Evolutionary conservation across 2,329 filamentous ascomycete species (phyloP).

Genomic region (Neocatenulostroma microsporum): DNA sequence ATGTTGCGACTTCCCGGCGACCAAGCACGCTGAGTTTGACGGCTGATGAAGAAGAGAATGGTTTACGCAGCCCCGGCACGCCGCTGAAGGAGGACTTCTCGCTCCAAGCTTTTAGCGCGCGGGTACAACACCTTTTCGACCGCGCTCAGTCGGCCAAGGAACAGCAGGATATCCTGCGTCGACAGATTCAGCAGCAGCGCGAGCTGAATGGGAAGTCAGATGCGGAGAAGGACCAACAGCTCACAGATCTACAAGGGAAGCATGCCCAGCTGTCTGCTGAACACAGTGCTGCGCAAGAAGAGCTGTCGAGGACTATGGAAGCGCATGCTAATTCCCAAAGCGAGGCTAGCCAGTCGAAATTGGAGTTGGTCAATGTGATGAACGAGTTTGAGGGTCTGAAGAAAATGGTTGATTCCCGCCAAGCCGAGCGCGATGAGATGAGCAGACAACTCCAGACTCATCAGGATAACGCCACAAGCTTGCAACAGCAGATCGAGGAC

Average conservation of each 20-base stretch:
- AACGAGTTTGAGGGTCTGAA: conserved; percentile 28
- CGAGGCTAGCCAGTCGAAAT: conserved; percentile 23
- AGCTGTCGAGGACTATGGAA: conserved; percentile 24
- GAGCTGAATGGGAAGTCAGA: conserved; percentile 87
- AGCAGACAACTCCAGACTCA: conserved; percentile 21
- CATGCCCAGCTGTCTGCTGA: conserved; percentile 20
- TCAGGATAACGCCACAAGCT: conserved; percentile 28
- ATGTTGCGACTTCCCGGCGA: conserved; percentile 10
- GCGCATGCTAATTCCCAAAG: conserved; percentile 22
- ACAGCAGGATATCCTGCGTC: conserved; percentile 79
- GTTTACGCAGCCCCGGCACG: conserved; percentile 15
- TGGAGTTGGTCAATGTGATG: conserved; percentile 37
- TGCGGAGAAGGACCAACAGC: conserved; percentile 38
- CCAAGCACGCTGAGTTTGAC: conserved; percentile 29
- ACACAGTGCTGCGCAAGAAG: conserved; percentile 18
- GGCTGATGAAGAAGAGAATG: too few relatives aligned
- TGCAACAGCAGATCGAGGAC: conserved; percentile 23
- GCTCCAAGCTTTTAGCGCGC: conserved; percentile 65
- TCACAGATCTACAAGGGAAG: conserved; percentile 23
- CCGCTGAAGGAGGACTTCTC: conserved; percentile 50
- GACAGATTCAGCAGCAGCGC: conserved; percentile 91
- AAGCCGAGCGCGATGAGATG: conserved; percentile 24
- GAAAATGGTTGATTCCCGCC: conserved; percentile 22
- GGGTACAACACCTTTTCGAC: conserved; percentile 69
- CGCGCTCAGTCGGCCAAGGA: conserved; percentile 70